Percentiles rank a stretch among this genome's conserved stretches.
phyloP scores from a whole-genome alignment of 305 asterid genomes.

The Fraxinus latifolia region DNA sequence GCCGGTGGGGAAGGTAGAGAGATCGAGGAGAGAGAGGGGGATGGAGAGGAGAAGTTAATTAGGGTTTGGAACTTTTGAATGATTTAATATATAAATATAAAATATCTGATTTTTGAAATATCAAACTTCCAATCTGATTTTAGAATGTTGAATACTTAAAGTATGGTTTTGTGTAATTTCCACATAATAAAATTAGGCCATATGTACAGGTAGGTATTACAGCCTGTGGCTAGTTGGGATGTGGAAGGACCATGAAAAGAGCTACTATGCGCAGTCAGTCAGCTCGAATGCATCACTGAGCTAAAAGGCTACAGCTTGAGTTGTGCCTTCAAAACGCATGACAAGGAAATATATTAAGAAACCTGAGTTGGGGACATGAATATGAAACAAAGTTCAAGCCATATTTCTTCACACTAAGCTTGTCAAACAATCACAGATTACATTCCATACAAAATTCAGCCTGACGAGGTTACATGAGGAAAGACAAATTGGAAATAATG shows the following conservation, averaged over 20 bases:
- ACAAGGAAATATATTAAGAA: neutral
- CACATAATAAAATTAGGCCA: neutral
- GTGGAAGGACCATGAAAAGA: neutral
- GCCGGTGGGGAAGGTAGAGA: no score
- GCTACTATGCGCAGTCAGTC: neutral
- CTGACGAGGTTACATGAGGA: neutral
- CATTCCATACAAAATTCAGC: neutral
- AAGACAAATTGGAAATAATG: neutral
- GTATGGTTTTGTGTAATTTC: no score
- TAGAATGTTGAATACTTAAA: no score
- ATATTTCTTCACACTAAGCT: neutral
- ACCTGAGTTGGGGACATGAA: neutral
- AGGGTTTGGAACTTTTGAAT: no score
- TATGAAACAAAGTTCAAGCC: neutral
- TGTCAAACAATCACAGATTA: neutral
- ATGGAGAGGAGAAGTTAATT: no score
- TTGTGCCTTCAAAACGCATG: neutral
- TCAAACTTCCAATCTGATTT: no score
- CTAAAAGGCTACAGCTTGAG: neutral
- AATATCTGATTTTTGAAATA: no score
- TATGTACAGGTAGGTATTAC: neutral
- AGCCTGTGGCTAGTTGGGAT: neutral
- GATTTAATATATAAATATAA: no score
- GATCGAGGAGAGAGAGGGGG: no score
- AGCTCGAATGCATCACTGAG: slow-evolving; percentile 6